Evolutionary conservation across 1,284 basidiomycete genomes (phyloP).

Genomic region (Sanghuangporus weigelae): DNA sequence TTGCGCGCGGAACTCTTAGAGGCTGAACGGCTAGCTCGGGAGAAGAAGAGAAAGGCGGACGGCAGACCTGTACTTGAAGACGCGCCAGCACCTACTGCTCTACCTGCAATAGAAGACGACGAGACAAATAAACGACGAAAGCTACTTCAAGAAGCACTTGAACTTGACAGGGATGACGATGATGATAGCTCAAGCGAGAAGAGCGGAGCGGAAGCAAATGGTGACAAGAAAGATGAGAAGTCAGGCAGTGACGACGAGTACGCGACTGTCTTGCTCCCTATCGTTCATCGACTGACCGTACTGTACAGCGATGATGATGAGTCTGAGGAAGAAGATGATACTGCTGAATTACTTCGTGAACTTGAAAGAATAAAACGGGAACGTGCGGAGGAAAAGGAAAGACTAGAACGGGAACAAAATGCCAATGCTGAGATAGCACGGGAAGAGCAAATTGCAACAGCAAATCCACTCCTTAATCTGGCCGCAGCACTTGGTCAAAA

Average conservation of each 20-base stretch:
- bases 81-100: slow-evolving; percentile 13
- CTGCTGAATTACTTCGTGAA: slow-evolving; percentile 86
- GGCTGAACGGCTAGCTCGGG: slow-evolving; percentile 79
- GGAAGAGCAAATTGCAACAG: slow-evolving; percentile 79
- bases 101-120: slow-evolving; percentile 45
- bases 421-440: slow-evolving; percentile 60
- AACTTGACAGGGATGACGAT: slow-evolving; percentile 83
- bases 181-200: slow-evolving; percentile 47
- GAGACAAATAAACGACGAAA: slow-evolving; percentile 73
- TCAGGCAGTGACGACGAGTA: slow-evolving; percentile 45
- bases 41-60: slow-evolving; percentile 87
- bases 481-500: slow-evolving; percentile 80
- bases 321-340: slow-evolving; percentile 76
- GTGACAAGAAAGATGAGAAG: slow-evolving; percentile 33
- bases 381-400: slow-evolving; percentile 85
- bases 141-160: slow-evolving; percentile 76
- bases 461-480: slow-evolving; percentile 84
- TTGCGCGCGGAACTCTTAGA: slow-evolving; percentile 74
- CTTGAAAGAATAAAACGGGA: slow-evolving; percentile 95
- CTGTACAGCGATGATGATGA: slow-evolving; percentile 35
- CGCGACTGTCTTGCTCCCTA: slow-evolving; percentile 21
- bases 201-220: slow-evolving; percentile 30
- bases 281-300: slow-evolving; percentile 2
- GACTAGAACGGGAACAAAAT: slow-evolving; percentile 72
- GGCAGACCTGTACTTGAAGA: slow-evolving; percentile 49